Evolutionary conservation across 164 flowering plant species (phyloP).

Genomic region (Sedum album): DNA sequence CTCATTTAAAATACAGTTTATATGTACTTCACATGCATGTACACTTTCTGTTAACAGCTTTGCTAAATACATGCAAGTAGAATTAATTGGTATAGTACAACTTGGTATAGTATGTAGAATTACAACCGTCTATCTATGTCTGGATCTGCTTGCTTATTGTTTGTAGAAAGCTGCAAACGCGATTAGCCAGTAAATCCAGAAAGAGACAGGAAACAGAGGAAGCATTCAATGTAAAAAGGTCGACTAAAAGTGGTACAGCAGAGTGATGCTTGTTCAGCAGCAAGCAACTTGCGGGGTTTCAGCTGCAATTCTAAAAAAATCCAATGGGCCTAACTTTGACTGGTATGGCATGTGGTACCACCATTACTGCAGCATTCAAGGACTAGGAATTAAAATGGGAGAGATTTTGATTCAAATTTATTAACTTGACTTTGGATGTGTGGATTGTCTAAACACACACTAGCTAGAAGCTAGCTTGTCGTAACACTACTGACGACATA

Average conservation of each 20-base stretch:
- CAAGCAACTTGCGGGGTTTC: constrained; percentile 5
- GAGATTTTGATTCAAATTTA: background rate
- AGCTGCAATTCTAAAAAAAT: constrained; percentile 1
- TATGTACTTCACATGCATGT: background rate
- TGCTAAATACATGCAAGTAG: background rate
- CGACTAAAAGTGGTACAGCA: background rate
- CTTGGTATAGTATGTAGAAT: no score
- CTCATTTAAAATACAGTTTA: background rate
- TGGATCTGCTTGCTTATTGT: no score
- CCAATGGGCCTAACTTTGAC: background rate
- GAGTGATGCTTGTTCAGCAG: background rate
- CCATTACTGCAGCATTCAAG: background rate
- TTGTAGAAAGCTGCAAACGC: background rate
- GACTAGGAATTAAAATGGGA: background rate
- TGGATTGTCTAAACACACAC: background rate
- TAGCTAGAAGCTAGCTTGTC: background rate
- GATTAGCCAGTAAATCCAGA: background rate
- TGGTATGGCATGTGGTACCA: background rate
- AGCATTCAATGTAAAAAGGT: constrained; percentile 7
- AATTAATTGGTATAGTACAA: background rate
- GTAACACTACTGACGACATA: no score
- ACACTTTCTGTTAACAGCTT: background rate
- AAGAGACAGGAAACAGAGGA: background rate
- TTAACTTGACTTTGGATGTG: background rate
- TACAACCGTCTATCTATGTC: no score